Conservation (phyloP, 306 rosid genomes). For the Nissolia schottii region DNA sequence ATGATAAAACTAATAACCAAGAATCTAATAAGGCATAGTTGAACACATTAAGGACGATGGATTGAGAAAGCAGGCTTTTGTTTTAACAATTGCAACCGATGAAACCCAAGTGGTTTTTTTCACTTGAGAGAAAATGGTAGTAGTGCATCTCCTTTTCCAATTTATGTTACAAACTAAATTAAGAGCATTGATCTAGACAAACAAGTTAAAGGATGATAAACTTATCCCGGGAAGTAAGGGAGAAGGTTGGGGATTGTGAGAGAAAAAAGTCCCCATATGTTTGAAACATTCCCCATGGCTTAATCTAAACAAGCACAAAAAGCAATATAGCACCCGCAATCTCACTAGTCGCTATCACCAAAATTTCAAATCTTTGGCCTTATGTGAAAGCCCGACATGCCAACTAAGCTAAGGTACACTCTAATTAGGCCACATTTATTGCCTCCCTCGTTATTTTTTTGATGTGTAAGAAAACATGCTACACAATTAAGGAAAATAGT, state of each 20-base stretch:
- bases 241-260: not conserved
- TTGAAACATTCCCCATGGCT: slow-evolving; percentile 16
- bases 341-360: slow-evolving; percentile 23
- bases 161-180: not conserved
- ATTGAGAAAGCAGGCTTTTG: too few relatives aligned
- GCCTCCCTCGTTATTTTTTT: not conserved
- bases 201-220: not conserved
- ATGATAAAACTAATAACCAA: not conserved
- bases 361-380: not conserved
- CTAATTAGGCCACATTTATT: slow-evolving; percentile 9
- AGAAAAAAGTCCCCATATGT: slow-evolving; percentile 7
- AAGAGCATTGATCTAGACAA: not conserved
- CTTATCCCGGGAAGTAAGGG: not conserved
- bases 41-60: slow-evolving; percentile 45
- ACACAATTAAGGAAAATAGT: not conserved
- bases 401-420: not conserved
- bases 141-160: not conserved
- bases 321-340: not conserved
- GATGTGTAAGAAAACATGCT: slow-evolving; percentile 3
- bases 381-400: not conserved
- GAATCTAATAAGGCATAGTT: slow-evolving; percentile 53
- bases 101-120: too few relatives aligned
- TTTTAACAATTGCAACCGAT: too few relatives aligned
- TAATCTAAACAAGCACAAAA: not conserved
- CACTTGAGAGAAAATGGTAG: not conserved